Evolutionary conservation across 768 basidiomycete species (phyloP), one percentile per base, ranked within the genome.

Genomic region (Omphalotus guepiniiformis): DNA sequence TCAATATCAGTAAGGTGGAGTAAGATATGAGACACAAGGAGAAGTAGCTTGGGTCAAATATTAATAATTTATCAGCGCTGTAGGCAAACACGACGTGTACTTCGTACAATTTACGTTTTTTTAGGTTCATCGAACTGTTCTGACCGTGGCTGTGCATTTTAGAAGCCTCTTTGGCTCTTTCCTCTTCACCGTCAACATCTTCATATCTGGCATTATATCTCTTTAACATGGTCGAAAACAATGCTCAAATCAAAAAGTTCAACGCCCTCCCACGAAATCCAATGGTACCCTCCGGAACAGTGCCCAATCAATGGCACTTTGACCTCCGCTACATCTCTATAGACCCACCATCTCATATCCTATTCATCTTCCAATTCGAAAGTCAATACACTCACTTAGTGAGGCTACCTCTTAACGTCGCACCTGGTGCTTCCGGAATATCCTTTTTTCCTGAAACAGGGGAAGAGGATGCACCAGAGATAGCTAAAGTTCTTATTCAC

Each of bases 251-350:
- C 41, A 49, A 50, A 47, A 27, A 19, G 9, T 65, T 62, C 54
- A 67, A 64, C 34, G 47, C 52, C 8, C 51, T 65, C 6, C 55
- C 58, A 30, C 53, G 62, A 9, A 48, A 51, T 4, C 42, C 41
- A 9, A 44, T 49, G 11, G 22, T 47, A 2, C 57, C 59, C 6
- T 56, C 59, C 39, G 58, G 60, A 12, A 28, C 15, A 26, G 55
- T 58, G 1, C 48, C 56, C 8, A 65, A 65, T 42, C 49, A 60
- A 43, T 69, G 67, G 66, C 61, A 67, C 44, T 69, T 69, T 25
- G 66, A 69, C 35, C 28, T 67, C n/a, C 64, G 67, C n/a, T 69
- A 60, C 47, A 50, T 69, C 3, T 57, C 59, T 3, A 46, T 69
- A 19, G 58, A 66, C n/a, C 66, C 65, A 13, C 63, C 64, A 3